Base-by-base conservation (phyloP, 257 asterid genomes). In the Solanum appendiculatum region DNA sequence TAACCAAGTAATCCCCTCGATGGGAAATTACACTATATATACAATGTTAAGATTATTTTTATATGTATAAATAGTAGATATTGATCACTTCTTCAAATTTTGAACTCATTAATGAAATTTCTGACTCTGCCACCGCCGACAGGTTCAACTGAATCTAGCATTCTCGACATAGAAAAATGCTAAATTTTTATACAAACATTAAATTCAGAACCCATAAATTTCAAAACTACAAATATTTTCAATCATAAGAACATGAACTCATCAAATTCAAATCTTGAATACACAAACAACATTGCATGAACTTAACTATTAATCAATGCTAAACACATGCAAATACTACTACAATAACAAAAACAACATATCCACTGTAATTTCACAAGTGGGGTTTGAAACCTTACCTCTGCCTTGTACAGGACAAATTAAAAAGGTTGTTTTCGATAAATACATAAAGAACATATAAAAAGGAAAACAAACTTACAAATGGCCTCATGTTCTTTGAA, bases 401-500 rank as follows among this genome's bases (percentile, higher is more conserved):
- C 3, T n/a, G 18, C 18, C 64, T 21, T 21, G n/a, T n/a, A n/a
- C n/a, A n/a, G n/a, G n/a, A n/a, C n/a, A n/a, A n/a, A n/a, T n/a
- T n/a, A n/a, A n/a, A n/a, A n/a, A n/a, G n/a, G n/a, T n/a, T n/a
- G n/a, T n/a, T n/a, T n/a, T n/a, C n/a, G n/a, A n/a, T n/a, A n/a
- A n/a, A 42, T 77, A n/a, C 39, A 27, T 44, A 29, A 10, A 29
- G n/a, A 39, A 40, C 11, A 37, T 81, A 81, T 81, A 21, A 20
- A 60, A 25, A 64, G 56, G 20, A 27, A 69, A 33, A 33, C 51
- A 27, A 34, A 63, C 92, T 88, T 69, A 88, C 91, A 20, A 74
- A 68, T 1, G 85, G 20, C 86, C 84, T 90, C 92, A 90, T 90
- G 60, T 85, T 88, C 66, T n/a, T 63, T 10, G 64, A 87, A 74